These are phyloP conservation scores for Pseudogymnoascus sp. DNA, from an alignment of 2,329 filamentous ascomycete genomes.

Conservation along the genomic window DNA sequence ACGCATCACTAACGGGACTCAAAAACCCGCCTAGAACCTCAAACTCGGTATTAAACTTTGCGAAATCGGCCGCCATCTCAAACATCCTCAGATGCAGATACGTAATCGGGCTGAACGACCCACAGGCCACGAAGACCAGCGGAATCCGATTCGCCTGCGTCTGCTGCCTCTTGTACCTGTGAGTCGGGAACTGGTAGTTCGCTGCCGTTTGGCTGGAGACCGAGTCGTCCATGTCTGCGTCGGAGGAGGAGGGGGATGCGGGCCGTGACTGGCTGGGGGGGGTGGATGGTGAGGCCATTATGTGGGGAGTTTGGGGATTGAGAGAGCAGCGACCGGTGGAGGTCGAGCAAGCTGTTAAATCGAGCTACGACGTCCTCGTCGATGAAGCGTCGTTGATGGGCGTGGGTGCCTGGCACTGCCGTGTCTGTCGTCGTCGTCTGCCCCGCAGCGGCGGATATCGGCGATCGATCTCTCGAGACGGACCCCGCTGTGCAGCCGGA, in stretches of 20 bases:
- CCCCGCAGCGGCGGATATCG: conserved; percentile 6
- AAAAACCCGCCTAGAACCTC: conserved; percentile 83
- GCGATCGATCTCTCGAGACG: background rate
- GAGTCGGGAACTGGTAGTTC: conserved; percentile 54
- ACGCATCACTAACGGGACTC: conserved; percentile 54
- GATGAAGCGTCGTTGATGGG: background rate
- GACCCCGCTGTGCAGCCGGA: background rate
- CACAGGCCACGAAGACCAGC: conserved; percentile 62
- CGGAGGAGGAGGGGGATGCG: background rate
- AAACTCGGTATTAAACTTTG: conserved; percentile 66
- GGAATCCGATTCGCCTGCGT: conserved; percentile 51
- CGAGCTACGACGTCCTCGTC: background rate
- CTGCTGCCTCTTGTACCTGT: conserved; percentile 50
- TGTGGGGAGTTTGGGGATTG: too few relatives aligned
- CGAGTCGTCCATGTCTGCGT: background rate
- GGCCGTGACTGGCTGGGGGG: background rate
- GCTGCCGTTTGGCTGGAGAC: conserved; percentile 18
- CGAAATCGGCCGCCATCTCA: conserved; percentile 76
- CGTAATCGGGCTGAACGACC: conserved; percentile 66
- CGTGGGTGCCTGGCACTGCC: background rate
- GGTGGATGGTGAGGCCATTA: too few relatives aligned
- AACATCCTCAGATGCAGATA: conserved; percentile 81
- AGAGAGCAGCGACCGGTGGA: too few relatives aligned
- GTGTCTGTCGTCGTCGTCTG: background rate
- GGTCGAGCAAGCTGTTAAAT: too few relatives aligned